Evolutionary conservation across 768 basidiomycete genomes (phyloP), one percentile per base, ranked within the genome.

Genomic region (Guyanaporus albipodus): DNA sequence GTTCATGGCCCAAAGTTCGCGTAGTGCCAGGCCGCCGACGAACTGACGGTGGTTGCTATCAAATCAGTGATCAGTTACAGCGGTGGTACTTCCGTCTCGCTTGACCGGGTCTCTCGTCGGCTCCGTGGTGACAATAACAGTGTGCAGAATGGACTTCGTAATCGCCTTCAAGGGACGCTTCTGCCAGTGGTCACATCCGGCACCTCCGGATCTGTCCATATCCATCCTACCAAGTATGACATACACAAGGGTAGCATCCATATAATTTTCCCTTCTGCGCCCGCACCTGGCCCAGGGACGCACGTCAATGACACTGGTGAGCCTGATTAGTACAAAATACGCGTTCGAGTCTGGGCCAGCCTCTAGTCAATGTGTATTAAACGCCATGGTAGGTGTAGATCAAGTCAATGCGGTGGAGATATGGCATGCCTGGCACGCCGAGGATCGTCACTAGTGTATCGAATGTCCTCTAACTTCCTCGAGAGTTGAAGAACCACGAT

Each of bases 401-500:
- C 61, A 53, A 48, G 44, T 57, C 46, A 45, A 32, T 52, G 52
- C 46, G 29, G 46, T 37, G 38, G 28, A 54, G 39, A 57, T 49
- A 57, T 46, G 32, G 46, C 48, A 53, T 37, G 36, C 39, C 38
- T 39, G 40, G 23, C 42, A 18, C 38, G 49, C 45, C 55, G 46
- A 42, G 49, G 40, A 56, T 45, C 45, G n/a, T n/a, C n/a, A n/a
- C n/a, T 32, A 39, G 44, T 36, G 46, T 28, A 32, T 44, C 54
- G 45, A 50, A 47, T 37, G 29, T 46, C 42, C 52, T 54, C 59
- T 60, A 70, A 52, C 59, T 60, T 78, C 71, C 85, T 65, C 86
- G 83, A 55, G 87, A 83, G 67, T 85, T 87, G 76, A 92, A 92
- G 71, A 92, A 92, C 90, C 90, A 92, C 48, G 90, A 92, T 42